Base-by-base conservation (phyloP, 805 yeast species). In the Ogataea naganishii region DNA sequence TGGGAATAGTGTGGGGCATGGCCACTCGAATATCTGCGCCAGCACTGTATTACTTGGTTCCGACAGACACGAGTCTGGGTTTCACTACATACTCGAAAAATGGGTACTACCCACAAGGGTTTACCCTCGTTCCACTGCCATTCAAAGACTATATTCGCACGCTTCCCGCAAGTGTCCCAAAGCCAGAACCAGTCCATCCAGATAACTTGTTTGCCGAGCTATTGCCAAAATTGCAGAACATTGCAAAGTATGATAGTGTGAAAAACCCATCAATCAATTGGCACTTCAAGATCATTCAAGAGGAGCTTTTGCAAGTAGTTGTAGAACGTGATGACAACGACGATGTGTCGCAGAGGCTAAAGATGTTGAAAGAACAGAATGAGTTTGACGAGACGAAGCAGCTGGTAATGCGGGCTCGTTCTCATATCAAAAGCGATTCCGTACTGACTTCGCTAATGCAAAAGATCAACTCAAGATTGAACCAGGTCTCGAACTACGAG, bases 1-100 rank as follows among this genome's bases (percentile, higher is more conserved):
- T 68, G 43, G 92, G 82, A 0, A 54, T 89, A 6, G 68, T 81
- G 4, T 84, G 85, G 75, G 89, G 94, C 1, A 72, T 75, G 42
- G 42, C 64, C 6, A 68, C 76, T 34, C 56, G 51, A 26, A 64
- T 64, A 29, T 50, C 82, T 0, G 47, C 64, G 20, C 92, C 95
- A 0, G 37, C 56, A 4, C 37, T 81, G 25, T 75, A 66, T 43
- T 72, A 79, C 2, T 41, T 86, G 34, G 58, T 74, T 20, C 80
- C 94, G 0, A 69, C 80, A 0, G 39, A 41, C 26, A 20, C 26
- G 18, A 20, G 38, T 2, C 23, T 41, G 4, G 43, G 43, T 10
- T 40, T 20, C 29, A 29, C 23, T 10, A 36, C 44, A 13, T 30
- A 28, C 7, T n/a, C 15, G 16, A 7, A 11, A 5, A n/a, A 26